Conservation (phyloP, 2,329 filamentous ascomycete species). For the Xylariomycetidae sp. region DNA sequence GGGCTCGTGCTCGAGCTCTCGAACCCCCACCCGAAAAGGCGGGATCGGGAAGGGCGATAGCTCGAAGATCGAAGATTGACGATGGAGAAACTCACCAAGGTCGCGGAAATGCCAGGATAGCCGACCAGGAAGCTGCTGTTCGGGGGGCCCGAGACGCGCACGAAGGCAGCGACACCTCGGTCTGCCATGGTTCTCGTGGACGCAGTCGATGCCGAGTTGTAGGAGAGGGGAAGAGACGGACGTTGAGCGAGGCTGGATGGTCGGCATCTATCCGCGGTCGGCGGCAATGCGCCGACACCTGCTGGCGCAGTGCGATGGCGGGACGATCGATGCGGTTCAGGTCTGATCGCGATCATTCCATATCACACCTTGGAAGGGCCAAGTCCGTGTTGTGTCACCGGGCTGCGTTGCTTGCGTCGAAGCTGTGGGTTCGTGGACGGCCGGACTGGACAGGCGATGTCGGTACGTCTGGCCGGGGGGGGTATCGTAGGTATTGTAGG, state of each 20-base stretch:
- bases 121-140: constrained; percentile 96
- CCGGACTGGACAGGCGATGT: too few relatives aligned
- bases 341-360: constrained; percentile 12
- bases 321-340: constrained; percentile 5
- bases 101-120: constrained; percentile 96
- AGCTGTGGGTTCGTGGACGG: too few relatives aligned
- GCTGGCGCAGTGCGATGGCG: constrained; percentile 14
- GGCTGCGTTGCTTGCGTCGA: too few relatives aligned
- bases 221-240: constrained; percentile 11
- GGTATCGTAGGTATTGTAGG: too few relatives aligned
- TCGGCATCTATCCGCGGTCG: constrained; percentile 21
- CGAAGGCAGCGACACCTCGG: constrained; percentile 68
- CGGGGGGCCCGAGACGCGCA: constrained; percentile 93
- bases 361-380: too few relatives aligned
- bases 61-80: constrained; percentile 4
- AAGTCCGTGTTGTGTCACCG: too few relatives aligned
- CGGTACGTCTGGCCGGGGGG: too few relatives aligned
- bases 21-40: constrained; percentile 14
- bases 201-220: constrained; percentile 12
- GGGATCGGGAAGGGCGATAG: background rate
- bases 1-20: constrained; percentile 1
- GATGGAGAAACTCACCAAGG: constrained; percentile 63
- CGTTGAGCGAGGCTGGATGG: constrained; percentile 11
- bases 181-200: constrained; percentile 27
- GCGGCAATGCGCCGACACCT: constrained; percentile 21